Evolutionary conservation across 1,139 yeast genomes (phyloP).

Genomic region (Citeromyces siamensis): DNA sequence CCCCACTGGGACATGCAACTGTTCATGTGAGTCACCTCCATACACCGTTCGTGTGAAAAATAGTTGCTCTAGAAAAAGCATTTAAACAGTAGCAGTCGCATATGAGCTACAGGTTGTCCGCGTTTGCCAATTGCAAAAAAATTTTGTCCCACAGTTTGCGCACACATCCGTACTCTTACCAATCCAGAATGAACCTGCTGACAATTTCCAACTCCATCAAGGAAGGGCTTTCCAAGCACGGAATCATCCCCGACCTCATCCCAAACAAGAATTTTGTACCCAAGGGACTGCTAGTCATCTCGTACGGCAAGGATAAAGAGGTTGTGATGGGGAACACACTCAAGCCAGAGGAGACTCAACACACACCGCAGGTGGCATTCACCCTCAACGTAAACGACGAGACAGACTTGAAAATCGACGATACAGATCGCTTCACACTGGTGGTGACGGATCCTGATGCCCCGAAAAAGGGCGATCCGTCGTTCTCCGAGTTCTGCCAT

Average conservation of each 20-base stretch:
- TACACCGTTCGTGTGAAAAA: too few relatives aligned
- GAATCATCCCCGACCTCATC: slow-evolving; percentile 51
- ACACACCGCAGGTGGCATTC: slow-evolving; percentile 51
- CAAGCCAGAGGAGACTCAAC: slow-evolving; percentile 51
- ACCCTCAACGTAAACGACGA: slow-evolving; percentile 38
- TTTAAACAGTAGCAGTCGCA: neutral
- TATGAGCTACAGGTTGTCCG: slow-evolving; percentile 4
- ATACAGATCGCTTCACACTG: slow-evolving; percentile 51
- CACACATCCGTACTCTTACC: neutral
- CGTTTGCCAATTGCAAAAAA: too few relatives aligned
- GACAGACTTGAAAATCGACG: slow-evolving; percentile 26
- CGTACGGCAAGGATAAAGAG: slow-evolving; percentile 38
- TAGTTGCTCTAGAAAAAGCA: too few relatives aligned
- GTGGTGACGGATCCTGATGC: slow-evolving; percentile 92
- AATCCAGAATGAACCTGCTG: slow-evolving; percentile 25
- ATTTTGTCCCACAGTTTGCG: neutral
- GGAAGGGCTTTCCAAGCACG: slow-evolving; percentile 48
- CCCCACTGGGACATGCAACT: slow-evolving; percentile 57
- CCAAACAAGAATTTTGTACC: slow-evolving; percentile 24
- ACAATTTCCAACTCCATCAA: slow-evolving; percentile 56
- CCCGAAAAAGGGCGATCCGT: slow-evolving; percentile 68
- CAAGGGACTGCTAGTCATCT: slow-evolving; percentile 24
- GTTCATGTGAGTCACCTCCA: slow-evolving; percentile 9
- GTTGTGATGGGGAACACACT: slow-evolving; percentile 78
- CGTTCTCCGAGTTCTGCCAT: slow-evolving; percentile 84